Conservation (phyloP, 208 protist species). For the Wallacemonas sp. region DNA sequence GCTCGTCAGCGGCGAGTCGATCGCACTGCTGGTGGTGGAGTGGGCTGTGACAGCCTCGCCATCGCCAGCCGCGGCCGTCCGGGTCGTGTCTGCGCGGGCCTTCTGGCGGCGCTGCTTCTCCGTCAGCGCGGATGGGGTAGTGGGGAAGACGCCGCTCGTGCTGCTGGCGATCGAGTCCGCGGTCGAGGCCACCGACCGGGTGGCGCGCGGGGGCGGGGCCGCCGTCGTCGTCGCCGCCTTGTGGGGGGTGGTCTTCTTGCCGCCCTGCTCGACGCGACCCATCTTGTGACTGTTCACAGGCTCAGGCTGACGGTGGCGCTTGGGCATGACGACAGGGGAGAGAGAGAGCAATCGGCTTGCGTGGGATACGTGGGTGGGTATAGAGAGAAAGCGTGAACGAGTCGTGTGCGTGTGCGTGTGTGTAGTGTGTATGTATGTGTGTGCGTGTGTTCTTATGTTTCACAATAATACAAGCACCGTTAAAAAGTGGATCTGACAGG, state of each 20-base stretch:
- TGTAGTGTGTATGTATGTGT: too few relatives aligned
- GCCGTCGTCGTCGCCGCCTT: constrained; percentile 13
- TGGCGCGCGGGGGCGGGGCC: not conserved
- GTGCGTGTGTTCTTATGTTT: too few relatives aligned
- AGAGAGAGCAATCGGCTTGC: too few relatives aligned
- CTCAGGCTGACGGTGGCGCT: constrained; percentile 77
- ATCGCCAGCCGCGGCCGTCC: not conserved
- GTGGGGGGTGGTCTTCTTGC: constrained; percentile 2
- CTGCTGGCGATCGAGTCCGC: constrained; percentile 21
- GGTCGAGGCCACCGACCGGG: constrained; percentile 16
- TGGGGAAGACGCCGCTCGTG: constrained; percentile 27
- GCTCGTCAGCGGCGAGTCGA: constrained; percentile 18
- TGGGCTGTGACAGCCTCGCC: not conserved
- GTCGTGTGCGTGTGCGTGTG: too few relatives aligned
- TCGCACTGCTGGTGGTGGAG: constrained; percentile 9
- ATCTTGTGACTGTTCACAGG: constrained; percentile 32
- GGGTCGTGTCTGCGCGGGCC: constrained; percentile 19
- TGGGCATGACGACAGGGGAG: constrained; percentile 50
- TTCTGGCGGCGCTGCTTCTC: constrained; percentile 23
- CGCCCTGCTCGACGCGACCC: not conserved
- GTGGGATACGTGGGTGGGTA: too few relatives aligned
- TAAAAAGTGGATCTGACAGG: too few relatives aligned
- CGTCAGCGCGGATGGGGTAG: constrained; percentile 29
- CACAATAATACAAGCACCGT: too few relatives aligned
- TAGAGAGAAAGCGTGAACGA: too few relatives aligned